Conservation (phyloP, 2,329 filamentous ascomycete genomes). For the Colletotrichum horii region DNA sequence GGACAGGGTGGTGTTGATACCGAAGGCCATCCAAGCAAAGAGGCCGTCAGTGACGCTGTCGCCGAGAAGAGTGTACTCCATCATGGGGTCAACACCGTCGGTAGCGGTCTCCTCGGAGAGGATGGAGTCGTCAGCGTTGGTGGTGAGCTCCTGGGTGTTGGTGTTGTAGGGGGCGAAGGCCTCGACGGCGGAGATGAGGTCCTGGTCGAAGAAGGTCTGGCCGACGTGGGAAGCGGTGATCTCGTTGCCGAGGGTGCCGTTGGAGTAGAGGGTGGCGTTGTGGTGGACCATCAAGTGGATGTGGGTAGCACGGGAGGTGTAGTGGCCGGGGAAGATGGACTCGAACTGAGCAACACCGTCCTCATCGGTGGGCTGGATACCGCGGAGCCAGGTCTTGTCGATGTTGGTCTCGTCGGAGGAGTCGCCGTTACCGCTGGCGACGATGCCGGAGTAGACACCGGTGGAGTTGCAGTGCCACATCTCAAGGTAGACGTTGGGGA, state of each 20-base stretch:
- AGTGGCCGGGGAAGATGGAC: slow-evolving; percentile 49
- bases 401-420: slow-evolving; percentile 30
- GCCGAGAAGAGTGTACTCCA: slow-evolving; percentile 63
- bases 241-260: slow-evolving; percentile 40
- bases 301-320: slow-evolving; percentile 44
- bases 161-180: slow-evolving; percentile 45
- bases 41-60: slow-evolving; percentile 55
- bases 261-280: slow-evolving; percentile 33
- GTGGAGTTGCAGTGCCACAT: slow-evolving; percentile 52
- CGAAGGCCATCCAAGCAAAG: slow-evolving; percentile 59
- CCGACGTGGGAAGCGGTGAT: slow-evolving; percentile 61
- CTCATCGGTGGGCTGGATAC: slow-evolving; percentile 41
- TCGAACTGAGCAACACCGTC: slow-evolving; percentile 47
- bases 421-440: slow-evolving; percentile 38
- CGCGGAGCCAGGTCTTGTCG: slow-evolving; percentile 42
- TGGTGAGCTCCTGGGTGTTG: slow-evolving; percentile 49
- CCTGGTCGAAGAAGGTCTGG: slow-evolving; percentile 67
- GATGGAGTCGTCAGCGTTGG: slow-evolving; percentile 56
- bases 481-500: slow-evolving; percentile 44
- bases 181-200: slow-evolving; percentile 56
- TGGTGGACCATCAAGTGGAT: slow-evolving; percentile 42
- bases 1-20: slow-evolving; percentile 43
- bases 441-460: slow-evolving; percentile 48
- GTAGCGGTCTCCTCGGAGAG: slow-evolving; percentile 49
- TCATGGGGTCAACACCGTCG: slow-evolving; percentile 59